Percentiles rank a stretch among this genome's conserved stretches.
These are phyloP conservation scores for Cladosporium oxysporum DNA, from an alignment of 2,329 filamentous ascomycete species.

Conservation along the genomic window DNA sequence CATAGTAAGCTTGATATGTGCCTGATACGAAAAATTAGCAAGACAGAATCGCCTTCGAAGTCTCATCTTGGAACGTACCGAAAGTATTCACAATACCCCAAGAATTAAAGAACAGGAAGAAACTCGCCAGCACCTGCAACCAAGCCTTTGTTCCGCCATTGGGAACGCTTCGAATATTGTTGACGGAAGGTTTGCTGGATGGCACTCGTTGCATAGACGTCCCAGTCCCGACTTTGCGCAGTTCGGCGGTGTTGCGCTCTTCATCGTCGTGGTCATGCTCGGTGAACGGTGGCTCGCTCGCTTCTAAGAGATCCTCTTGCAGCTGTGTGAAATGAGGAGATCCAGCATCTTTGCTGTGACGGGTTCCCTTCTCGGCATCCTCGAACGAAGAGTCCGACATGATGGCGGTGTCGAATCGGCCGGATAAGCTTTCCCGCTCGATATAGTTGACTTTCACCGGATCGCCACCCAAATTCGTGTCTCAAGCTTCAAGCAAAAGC, in stretches of 20 bases:
- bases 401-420: not conserved
- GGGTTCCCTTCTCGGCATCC: conserved; percentile 9
- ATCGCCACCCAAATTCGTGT: not conserved
- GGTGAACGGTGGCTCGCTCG: conserved; percentile 24
- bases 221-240: conserved; percentile 21
- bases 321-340: conserved; percentile 21
- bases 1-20: conserved; percentile 51
- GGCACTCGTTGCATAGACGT: conserved; percentile 25
- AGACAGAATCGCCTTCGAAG: conserved; percentile 41
- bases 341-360: conserved; percentile 4
- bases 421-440: not conserved
- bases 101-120: conserved; percentile 52
- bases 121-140: conserved; percentile 51
- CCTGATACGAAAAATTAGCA: conserved; percentile 35
- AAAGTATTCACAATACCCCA: conserved; percentile 53
- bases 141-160: conserved; percentile 51
- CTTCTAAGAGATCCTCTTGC: conserved; percentile 24
- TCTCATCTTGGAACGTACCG: conserved; percentile 34
- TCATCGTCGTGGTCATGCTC: conserved; percentile 9
- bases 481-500: not conserved
- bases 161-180: conserved; percentile 46
- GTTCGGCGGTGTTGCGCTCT: not conserved
- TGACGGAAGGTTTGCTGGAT: conserved; percentile 41
- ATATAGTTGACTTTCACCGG: not conserved
- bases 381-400: conserved; percentile 20